Conservation (phyloP, 805 yeast species). For the Ogataea methanolica region DNA sequence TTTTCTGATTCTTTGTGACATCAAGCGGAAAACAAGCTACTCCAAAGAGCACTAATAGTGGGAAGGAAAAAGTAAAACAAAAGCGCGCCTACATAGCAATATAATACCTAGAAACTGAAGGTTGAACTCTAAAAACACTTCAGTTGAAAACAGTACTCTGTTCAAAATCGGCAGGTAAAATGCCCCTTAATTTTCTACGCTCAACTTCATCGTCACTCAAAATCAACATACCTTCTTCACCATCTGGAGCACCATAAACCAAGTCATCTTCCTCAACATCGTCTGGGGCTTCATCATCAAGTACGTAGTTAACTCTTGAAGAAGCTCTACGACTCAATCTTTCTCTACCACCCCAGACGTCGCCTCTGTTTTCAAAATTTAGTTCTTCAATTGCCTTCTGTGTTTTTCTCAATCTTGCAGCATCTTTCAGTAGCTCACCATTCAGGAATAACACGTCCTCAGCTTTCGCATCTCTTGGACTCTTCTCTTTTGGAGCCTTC, state of each 20-base stretch:
- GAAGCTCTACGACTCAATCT: background rate
- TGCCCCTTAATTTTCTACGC: background rate
- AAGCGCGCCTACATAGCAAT: background rate
- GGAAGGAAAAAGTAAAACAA: background rate
- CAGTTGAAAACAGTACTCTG: background rate
- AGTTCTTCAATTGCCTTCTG: constrained; percentile 5
- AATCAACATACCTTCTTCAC: constrained; percentile 17
- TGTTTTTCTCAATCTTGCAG: too few relatives aligned
- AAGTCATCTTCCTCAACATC: background rate
- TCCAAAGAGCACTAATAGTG: too few relatives aligned
- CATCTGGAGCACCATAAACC: background rate
- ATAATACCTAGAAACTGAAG: background rate
- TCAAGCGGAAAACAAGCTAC: too few relatives aligned
- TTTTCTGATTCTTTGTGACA: too few relatives aligned
- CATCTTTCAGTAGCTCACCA: too few relatives aligned
- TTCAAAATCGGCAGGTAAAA: background rate
- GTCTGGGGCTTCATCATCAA: constrained; percentile 2
- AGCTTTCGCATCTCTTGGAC: too few relatives aligned
- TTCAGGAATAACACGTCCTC: too few relatives aligned
- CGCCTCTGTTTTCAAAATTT: constrained; percentile 12
- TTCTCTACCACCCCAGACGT: background rate
- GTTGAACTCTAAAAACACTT: background rate
- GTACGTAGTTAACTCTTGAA: background rate
- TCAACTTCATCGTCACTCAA: constrained; percentile 2
- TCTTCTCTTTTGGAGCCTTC: too few relatives aligned